Percentiles rank a stretch among this genome's conserved stretches.
Conservation (phyloP, 1,284 basidiomycete genomes). For the Ustilago xerochloae region DNA sequence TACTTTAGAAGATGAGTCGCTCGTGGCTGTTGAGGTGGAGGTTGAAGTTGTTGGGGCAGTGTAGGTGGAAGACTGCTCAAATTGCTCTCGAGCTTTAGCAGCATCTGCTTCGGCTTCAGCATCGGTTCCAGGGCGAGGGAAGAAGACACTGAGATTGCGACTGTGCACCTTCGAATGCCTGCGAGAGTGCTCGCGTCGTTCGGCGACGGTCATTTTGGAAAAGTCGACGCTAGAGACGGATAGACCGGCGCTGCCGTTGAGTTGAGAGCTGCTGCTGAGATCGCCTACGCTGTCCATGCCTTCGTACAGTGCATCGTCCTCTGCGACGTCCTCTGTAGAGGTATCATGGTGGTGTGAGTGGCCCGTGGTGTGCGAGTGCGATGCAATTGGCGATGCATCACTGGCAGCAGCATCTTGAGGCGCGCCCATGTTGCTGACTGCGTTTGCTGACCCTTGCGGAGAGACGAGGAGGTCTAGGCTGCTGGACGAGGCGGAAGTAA, state of each 20-base stretch:
- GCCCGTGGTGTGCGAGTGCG: not conserved
- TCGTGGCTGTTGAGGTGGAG: not conserved
- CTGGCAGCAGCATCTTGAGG: not conserved
- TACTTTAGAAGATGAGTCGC: slow-evolving; percentile 7
- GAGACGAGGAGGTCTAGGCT: not conserved
- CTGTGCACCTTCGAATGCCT: slow-evolving; percentile 58
- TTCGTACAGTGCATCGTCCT: slow-evolving; percentile 39
- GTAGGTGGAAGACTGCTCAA: slow-evolving; percentile 11
- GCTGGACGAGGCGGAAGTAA: not conserved
- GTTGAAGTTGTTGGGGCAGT: slow-evolving; percentile 1
- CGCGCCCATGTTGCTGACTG: slow-evolving; percentile 7
- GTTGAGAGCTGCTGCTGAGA: slow-evolving; percentile 10
- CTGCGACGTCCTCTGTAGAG: slow-evolving; percentile 1
- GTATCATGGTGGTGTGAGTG: not conserved
- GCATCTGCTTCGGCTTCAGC: slow-evolving; percentile 57
- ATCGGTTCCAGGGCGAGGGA: slow-evolving; percentile 63
- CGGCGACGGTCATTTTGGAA: slow-evolving; percentile 54
- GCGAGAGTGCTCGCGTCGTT: slow-evolving; percentile 64
- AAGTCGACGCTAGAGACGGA: slow-evolving; percentile 15
- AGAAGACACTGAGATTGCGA: slow-evolving; percentile 65
- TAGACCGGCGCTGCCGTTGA: not conserved
- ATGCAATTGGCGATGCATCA: not conserved
- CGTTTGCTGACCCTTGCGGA: not conserved
- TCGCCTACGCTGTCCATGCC: slow-evolving; percentile 43
- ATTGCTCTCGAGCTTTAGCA: slow-evolving; percentile 30